Evolutionary conservation across 2,329 filamentous ascomycete species (phyloP).

Genomic region (Lachnum nothofagi): DNA sequence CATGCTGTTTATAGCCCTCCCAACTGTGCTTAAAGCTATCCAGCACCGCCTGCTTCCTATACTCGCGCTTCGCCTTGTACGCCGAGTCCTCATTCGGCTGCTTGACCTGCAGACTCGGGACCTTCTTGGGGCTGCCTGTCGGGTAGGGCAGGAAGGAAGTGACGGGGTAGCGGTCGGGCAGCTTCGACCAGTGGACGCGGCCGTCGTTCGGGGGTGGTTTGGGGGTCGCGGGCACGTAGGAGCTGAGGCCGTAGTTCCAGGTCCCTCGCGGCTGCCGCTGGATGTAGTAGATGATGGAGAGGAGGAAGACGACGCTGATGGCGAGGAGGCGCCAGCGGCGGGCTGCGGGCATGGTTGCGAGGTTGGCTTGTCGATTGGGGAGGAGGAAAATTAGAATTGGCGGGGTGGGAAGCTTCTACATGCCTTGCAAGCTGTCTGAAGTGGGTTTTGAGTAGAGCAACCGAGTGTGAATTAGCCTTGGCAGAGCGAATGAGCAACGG

Average conservation of each 20-base stretch:
- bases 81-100: constrained; percentile 21
- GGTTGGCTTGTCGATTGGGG: not conserved
- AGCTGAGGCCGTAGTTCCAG: constrained; percentile 21
- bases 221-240: constrained; percentile 13
- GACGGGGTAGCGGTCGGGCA: constrained; percentile 28
- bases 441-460: not conserved
- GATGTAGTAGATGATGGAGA: constrained; percentile 26
- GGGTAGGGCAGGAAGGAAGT: constrained; percentile 27
- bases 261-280: constrained; percentile 14
- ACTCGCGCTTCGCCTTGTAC: constrained; percentile 22
- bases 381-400: constrained; percentile 1
- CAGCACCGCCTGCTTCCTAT: constrained; percentile 24
- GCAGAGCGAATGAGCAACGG: no score
- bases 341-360: constrained; percentile 19
- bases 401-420: constrained; percentile 11
- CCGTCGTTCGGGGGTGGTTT: constrained; percentile 44
- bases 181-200: constrained; percentile 44
- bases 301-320: constrained; percentile 20
- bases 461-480: not conserved
- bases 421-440: constrained; percentile 1
- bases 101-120: constrained; percentile 26
- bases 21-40: constrained; percentile 49
- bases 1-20: constrained; percentile 73
- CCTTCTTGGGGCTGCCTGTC: constrained; percentile 22
- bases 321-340: constrained; percentile 26